Evolutionary conservation across 495 filamentous ascomycete species (phyloP).

Genomic region (Stereocaulon alpinum): DNA sequence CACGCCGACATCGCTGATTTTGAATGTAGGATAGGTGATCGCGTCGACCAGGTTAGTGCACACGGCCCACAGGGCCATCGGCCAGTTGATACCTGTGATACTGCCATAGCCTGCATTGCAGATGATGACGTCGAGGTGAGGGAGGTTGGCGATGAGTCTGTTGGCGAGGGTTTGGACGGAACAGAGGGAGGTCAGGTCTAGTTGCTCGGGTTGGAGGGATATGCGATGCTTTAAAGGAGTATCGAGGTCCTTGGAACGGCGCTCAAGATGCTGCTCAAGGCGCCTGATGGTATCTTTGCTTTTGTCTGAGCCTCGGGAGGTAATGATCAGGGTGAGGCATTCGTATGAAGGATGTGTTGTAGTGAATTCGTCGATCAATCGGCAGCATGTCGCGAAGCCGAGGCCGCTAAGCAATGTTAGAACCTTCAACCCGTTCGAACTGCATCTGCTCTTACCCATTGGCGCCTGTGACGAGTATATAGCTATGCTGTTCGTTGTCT

Average conservation of each 20-base stretch:
- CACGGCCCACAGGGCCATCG: conserved; percentile 45
- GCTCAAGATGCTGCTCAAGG: conserved; percentile 32
- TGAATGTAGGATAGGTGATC: conserved; percentile 71
- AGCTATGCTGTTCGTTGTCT: conserved; percentile 19
- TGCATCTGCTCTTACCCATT: conserved; percentile 32
- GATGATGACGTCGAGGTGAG: conserved; percentile 68
- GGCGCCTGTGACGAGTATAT: conserved; percentile 41
- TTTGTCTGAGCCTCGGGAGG: conserved; percentile 40
- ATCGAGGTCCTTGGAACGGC: conserved; percentile 16
- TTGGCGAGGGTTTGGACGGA: conserved; percentile 45
- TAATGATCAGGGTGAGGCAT: conserved; percentile 45
- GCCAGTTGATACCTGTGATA: conserved; percentile 72
- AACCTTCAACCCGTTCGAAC: background rate
- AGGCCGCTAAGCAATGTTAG: conserved; percentile 55
- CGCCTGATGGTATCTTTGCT: conserved; percentile 33
- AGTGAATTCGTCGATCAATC: conserved; percentile 88
- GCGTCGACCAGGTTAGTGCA: conserved; percentile 54
- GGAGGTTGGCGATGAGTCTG: conserved; percentile 37
- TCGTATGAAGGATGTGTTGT: conserved; percentile 48
- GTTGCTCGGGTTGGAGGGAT: conserved; percentile 37
- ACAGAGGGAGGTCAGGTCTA: conserved; percentile 47
- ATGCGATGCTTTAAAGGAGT: conserved; percentile 27
- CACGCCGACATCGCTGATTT: conserved; percentile 51
- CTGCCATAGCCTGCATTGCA: conserved; percentile 89
- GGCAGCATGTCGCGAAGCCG: conserved; percentile 74